These are phyloP conservation scores for Moniliophthora roreri DNA, from an alignment of 1,284 basidiomycete genomes.

Conservation along the genomic window DNA sequence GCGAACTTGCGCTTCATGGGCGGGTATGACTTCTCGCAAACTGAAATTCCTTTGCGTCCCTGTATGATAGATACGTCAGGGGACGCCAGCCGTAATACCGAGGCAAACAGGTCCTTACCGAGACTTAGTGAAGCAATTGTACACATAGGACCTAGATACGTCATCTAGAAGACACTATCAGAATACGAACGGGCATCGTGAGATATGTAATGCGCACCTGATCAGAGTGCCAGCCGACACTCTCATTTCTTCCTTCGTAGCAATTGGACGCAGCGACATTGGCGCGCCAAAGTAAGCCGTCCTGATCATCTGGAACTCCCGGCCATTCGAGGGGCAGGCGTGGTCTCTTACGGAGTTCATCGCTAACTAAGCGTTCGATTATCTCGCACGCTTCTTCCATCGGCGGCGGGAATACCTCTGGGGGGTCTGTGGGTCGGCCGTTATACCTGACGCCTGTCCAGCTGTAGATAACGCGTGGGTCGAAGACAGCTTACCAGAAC, in stretches of 20 bases:
- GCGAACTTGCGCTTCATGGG: slow-evolving; percentile 52
- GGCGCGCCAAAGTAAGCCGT: slow-evolving; percentile 68
- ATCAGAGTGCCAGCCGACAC: slow-evolving; percentile 87
- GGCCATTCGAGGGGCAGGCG: slow-evolving; percentile 77
- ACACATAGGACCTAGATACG: slow-evolving; percentile 86
- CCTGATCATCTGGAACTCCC: slow-evolving; percentile 24
- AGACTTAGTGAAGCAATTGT: slow-evolving; percentile 93
- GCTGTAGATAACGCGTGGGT: neutral
- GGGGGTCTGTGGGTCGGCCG: slow-evolving; percentile 59
- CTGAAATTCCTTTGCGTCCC: slow-evolving; percentile 76
- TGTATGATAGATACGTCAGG: slow-evolving; percentile 26
- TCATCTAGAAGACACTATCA: slow-evolving; percentile 31
- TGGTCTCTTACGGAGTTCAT: slow-evolving; percentile 60
- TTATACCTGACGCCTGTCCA: slow-evolving; percentile 64
- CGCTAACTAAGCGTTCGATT: slow-evolving; percentile 78
- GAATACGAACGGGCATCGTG: neutral
- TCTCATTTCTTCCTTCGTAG: slow-evolving; percentile 83
- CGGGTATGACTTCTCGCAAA: slow-evolving; percentile 71
- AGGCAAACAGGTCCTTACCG: slow-evolving; percentile 44
- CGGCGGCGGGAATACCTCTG: slow-evolving; percentile 60
- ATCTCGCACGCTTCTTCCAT: slow-evolving; percentile 82
- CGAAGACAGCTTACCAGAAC: slow-evolving; percentile 50
- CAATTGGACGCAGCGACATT: slow-evolving; percentile 92
- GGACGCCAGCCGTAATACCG: neutral
- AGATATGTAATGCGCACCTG: slow-evolving; percentile 27